A percentile compares a stretch with the other conserved stretches of the same genome.
Evolutionary conservation across 2,329 filamentous ascomycete species (phyloP).

Genomic region (Arthrobotrys sinensis): DNA sequence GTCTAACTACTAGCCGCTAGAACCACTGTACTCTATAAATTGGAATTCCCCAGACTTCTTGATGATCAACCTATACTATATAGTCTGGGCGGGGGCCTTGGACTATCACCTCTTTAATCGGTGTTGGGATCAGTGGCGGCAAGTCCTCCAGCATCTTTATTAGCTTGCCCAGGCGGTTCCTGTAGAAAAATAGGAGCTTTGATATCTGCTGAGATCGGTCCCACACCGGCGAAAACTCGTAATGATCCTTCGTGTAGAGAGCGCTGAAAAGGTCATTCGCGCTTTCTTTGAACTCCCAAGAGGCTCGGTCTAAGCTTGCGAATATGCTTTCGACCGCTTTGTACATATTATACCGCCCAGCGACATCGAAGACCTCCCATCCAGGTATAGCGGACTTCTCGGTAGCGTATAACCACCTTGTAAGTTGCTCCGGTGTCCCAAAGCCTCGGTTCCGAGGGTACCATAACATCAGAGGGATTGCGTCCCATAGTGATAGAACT

Average conservation of each 20-base stretch:
- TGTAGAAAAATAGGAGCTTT: neutral
- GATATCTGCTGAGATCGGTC: neutral
- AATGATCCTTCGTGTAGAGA: neutral
- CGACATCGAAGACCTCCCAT: neutral
- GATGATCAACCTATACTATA: too few species aligned
- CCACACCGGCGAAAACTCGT: conserved; percentile 8
- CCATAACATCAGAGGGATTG: neutral
- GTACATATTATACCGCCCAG: neutral
- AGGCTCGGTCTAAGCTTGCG: neutral
- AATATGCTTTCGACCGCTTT: neutral
- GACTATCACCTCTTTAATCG: too few species aligned
- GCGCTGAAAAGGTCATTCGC: neutral
- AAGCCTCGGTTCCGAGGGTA: neutral
- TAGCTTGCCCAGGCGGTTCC: neutral
- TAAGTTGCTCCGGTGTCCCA: neutral
- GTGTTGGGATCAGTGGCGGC: neutral
- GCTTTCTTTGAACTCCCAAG: too few species aligned
- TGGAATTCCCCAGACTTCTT: too few species aligned
- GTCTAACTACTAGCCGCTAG: too few species aligned
- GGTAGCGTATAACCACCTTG: neutral
- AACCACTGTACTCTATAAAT: too few species aligned
- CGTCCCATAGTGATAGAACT: neutral
- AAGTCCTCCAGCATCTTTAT: neutral
- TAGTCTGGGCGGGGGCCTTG: too few species aligned
- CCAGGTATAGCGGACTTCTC: neutral